Evolutionary conservation across 768 basidiomycete genomes (phyloP).

Genomic region (Termitomyces sp.): DNA sequence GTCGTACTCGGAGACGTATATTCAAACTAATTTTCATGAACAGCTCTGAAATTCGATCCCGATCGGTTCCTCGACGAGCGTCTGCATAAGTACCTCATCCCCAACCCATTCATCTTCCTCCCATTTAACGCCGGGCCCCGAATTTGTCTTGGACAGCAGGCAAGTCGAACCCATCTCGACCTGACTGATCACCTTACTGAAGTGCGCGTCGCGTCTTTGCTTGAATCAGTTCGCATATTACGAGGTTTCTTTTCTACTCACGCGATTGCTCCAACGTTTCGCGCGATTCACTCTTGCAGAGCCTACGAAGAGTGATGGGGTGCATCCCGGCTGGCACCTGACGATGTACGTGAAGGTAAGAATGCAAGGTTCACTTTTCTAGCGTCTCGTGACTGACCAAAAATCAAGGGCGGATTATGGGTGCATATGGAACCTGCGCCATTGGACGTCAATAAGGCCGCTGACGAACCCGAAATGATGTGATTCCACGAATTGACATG

Average conservation of each 20-base stretch:
- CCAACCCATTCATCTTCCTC: conserved; percentile 58
- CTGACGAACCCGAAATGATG: neutral
- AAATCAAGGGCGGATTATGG: conserved; percentile 33
- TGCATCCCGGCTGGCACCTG: conserved; percentile 46
- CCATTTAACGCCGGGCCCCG: conserved; percentile 54
- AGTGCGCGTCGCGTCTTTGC: neutral
- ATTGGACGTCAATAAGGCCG: neutral
- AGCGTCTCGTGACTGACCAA: neutral
- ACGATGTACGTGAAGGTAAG: conserved; percentile 52
- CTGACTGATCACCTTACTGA: neutral
- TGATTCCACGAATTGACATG: neutral
- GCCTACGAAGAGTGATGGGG: conserved; percentile 46
- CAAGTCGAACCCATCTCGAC: conserved; percentile 13
- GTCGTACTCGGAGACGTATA: neutral
- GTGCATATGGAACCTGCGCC: conserved; percentile 31
- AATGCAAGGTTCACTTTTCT: neutral
- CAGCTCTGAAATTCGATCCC: conserved; percentile 63
- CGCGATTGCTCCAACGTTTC: conserved; percentile 58
- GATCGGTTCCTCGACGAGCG: conserved; percentile 67
- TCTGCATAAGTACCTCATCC: conserved; percentile 50
- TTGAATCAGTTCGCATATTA: conserved; percentile 59
- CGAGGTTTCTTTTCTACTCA: conserved; percentile 62
- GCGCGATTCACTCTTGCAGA: conserved; percentile 41
- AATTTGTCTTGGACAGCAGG: conserved; percentile 54
- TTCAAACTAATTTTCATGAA: neutral